Base-by-base conservation (phyloP, 2,329 filamentous ascomycete genomes). In the Aspergillus sp. region DNA sequence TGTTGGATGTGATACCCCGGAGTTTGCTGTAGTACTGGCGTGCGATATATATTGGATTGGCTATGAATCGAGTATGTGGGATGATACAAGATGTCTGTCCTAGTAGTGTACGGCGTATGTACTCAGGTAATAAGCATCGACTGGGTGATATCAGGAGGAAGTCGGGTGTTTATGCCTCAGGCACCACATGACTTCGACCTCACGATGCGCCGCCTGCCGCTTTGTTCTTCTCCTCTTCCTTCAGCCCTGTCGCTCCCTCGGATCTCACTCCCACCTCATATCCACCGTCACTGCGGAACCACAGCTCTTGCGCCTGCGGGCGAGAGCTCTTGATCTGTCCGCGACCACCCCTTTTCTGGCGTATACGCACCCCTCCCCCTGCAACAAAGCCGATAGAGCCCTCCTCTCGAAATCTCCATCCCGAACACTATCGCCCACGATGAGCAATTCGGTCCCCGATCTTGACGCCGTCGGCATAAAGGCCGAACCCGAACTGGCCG, bases 401-500 rank as follows among this genome's bases (percentile, higher is more conserved):
- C 7, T 10, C 25, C 25, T 29, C 25, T 29, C 11, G 25, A 7
- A 6, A 29, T 10, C 7, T 7, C 25, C 7, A n/a, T n/a, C 25
- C 7, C 25, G 25, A 29, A 29, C 25, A 29, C 25, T 29, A 29
- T n/a, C n/a, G n/a, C 6, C 19, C 52, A 62, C 54, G 43, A 75
- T 75, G 72, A 63, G 64, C 51, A 66, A 70, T 49, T 67, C 71
- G 14, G 71, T 76, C 34, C 73, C 73, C 48, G 69, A 75, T 42
- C 68, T 75, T 53, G 71, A 74, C 54, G 57, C 64, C 41, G 64
- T 75, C 20, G 88, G 88, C 60, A 73, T 88, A 59, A 88, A 84
- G 70, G 83, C 85, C 47, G 78, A 83, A 17, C 78, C 78, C n/a
- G 74, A 82, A 1, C 76, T 89, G 11, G 79, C 88, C 44, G 66